Base-by-base conservation (phyloP, 2,329 filamentous ascomycete genomes). In the Dothideomycetes sp. region DNA sequence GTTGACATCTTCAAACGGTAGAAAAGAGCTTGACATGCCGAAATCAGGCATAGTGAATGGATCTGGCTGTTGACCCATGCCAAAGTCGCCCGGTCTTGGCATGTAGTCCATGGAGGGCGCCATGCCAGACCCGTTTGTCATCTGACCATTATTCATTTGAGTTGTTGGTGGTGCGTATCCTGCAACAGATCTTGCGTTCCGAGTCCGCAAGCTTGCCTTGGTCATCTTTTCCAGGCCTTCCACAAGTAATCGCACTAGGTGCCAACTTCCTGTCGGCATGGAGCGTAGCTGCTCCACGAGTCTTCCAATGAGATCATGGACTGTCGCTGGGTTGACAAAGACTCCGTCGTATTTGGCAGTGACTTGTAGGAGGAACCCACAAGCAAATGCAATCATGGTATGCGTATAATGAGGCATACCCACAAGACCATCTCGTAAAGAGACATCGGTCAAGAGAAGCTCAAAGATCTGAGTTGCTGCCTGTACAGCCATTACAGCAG, bases 381-480 rank as follows among this genome's bases (percentile, higher is more conserved):
- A 70, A 1, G 69, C 68, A 42, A 72, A 72, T 0, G 65, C 67
- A 0, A 67, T 70, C 69, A 72, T 73, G 33, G 65, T 68, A 41
- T 69, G 65, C 32, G 70, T 60, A 36, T 71, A 72, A 3, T 66
- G 65, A 2, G 69, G 69, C 52, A 72, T 67, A 2, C 69, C 64
- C 42, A 46, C 57, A 0, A 63, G 48, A 2, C 59, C 60, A 8
- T 58, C 56, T 2, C 61, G 57, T 3, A 70, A 58, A 22, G 68
- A 63, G 0, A 56, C 50, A 22, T 70, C 65, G 0, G 54, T 60
- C 4, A 67, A 51, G 5, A 70, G 56, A 38, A 68, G 56, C 22
- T 66, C 60, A 27, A 70, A 58, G 22, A 66, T 69, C 2, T 61
- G 58, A 0, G 57, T 63, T 2, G 68, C 66, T 0, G 66, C 64